These are phyloP conservation scores for Lipomyces starkeyi DNA, from an alignment of 805 yeast species.

Conservation along the genomic window DNA sequence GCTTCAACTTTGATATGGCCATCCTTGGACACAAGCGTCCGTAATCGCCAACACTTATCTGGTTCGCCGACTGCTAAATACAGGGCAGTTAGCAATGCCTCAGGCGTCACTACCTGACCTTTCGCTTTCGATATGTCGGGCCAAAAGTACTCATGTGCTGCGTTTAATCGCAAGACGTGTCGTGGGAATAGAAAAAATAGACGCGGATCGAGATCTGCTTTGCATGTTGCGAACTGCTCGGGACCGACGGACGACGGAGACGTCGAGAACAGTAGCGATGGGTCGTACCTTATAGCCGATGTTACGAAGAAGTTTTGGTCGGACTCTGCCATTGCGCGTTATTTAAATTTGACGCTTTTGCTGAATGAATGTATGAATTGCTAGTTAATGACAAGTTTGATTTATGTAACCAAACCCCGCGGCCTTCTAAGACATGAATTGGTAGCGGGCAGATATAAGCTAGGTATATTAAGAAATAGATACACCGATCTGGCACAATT, in stretches of 20 bases:
- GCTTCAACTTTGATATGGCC: constrained; percentile 27
- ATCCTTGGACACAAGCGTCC: constrained; percentile 21
- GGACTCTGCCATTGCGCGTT: not conserved
- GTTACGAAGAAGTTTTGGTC: constrained; percentile 24
- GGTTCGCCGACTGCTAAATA: constrained; percentile 23
- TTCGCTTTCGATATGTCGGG: constrained; percentile 16
- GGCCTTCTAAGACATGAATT: too few species aligned
- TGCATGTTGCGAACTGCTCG: constrained; percentile 21
- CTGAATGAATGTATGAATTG: too few species aligned
- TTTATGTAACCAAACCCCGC: too few species aligned
- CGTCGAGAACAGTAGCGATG: constrained; percentile 24
- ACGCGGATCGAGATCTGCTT: constrained; percentile 25
- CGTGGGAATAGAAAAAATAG: constrained; percentile 34
- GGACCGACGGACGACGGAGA: constrained; percentile 37
- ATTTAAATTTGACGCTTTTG: not conserved
- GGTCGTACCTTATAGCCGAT: constrained; percentile 33
- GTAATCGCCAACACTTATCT: constrained; percentile 24
- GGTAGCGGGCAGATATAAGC: too few species aligned
- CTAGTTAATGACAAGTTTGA: too few species aligned
- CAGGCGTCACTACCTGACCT: constrained; percentile 4
- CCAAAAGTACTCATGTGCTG: constrained; percentile 29
- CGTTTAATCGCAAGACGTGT: constrained; percentile 33
- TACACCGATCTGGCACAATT: too few species aligned
- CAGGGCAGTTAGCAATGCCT: constrained; percentile 20
- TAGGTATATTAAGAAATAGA: too few species aligned